Conservation (phyloP, 2,329 filamentous ascomycete genomes). For the Verticillium nubilum region DNA sequence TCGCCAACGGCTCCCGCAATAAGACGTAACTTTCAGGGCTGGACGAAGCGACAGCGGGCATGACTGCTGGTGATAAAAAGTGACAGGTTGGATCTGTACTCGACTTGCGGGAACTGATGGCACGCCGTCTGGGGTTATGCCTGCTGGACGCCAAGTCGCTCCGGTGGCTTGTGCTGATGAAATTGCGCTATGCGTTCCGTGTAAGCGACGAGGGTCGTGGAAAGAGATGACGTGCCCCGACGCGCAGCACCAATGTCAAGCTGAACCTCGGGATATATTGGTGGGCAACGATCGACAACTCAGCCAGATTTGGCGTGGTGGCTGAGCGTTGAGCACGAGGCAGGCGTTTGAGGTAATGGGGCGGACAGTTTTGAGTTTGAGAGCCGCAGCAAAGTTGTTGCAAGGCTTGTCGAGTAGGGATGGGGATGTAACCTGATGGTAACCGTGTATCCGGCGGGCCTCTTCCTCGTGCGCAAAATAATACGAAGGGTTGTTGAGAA, state of each 20-base stretch:
- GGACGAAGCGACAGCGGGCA: slow-evolving; percentile 29
- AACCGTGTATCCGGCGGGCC: neutral
- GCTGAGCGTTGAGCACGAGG: slow-evolving; percentile 5
- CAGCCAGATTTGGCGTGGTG: neutral
- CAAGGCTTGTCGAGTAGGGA: neutral
- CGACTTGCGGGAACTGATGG: neutral
- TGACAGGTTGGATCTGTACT: neutral
- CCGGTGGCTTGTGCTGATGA: slow-evolving; percentile 13
- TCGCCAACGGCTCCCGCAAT: slow-evolving; percentile 16
- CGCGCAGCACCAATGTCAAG: neutral
- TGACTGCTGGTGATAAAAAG: slow-evolving; percentile 20
- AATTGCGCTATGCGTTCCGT: slow-evolving; percentile 10
- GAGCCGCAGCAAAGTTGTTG: neutral
- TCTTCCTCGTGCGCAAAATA: neutral
- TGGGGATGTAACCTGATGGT: neutral
- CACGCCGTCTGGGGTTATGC: slow-evolving; percentile 11
- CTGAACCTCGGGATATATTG: slow-evolving; percentile 1
- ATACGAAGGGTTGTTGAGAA: neutral
- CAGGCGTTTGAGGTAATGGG: slow-evolving; percentile 1
- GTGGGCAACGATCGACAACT: slow-evolving; percentile 2
- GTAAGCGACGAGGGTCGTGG: slow-evolving; percentile 9
- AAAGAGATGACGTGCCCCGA: slow-evolving; percentile 8
- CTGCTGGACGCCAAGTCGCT: slow-evolving; percentile 8
- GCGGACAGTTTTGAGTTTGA: neutral
- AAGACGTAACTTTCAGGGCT: slow-evolving; percentile 20